Evolutionary conservation across 352 stramenopile genomes (phyloP), one percentile per base, ranked within the genome.

Genomic region (Phytophthora rubi): DNA sequence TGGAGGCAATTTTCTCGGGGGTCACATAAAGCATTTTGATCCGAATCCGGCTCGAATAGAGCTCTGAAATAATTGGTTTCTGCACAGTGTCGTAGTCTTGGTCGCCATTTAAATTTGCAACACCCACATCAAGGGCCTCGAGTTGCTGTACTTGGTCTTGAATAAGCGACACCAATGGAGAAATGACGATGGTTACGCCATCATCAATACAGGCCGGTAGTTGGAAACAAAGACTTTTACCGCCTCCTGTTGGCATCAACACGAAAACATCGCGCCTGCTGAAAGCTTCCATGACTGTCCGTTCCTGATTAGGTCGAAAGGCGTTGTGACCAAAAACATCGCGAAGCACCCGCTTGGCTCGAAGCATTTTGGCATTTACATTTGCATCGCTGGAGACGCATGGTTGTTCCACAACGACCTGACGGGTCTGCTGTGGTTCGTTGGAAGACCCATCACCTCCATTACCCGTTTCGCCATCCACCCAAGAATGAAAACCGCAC

Each of bases 1-100:
- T 94, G 32, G 86, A 93, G 6, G 88, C 88, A 48, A 99, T 92
- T 76, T 99, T 99, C 67, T 99, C 98, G 12, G 98, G 98, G 16
- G 98, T 99, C 47, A 99, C 90, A 75, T 99, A 99, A 2, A 99
- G 76, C 54, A 99, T 76, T 71, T 99, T 99, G 72, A 99, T 94
- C 1, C 84, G 85, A 26, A 79, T 97, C 55, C 67, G 80, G 70
- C 67, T 97, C 16, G 85, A 93, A 64, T 92, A 94, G 9, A 99
- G 73, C 49, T 97, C 77, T 6, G 78, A 86, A 30, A 96, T 91
- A 65, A 99, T 97, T 7, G 94, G 87, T 23, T 82, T 66, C 67
- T 98, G 89, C 10, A 90, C 82, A 13, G 84, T 92, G 23, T 91
- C 89, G 57, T 96, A 96, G 68, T 97, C 81, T 77, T 96, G 88